phyloP scores from a whole-genome alignment of 2,329 filamentous ascomycete species.

The Blastomyces gilchristii region DNA sequence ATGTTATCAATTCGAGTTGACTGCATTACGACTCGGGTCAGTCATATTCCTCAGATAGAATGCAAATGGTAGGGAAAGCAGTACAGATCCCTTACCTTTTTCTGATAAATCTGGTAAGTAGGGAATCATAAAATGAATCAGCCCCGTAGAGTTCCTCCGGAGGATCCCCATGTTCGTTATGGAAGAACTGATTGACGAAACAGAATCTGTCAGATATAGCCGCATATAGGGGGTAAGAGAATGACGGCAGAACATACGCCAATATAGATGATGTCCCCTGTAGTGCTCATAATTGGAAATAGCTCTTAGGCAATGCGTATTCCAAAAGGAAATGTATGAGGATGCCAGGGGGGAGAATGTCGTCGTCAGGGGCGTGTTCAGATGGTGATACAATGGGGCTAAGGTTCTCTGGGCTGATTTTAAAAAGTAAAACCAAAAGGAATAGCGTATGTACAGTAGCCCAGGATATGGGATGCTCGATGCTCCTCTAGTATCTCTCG shows the following conservation, averaged over 20 bases:
- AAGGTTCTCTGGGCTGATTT: neutral
- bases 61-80: neutral
- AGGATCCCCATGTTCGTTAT: slow-evolving; percentile 41
- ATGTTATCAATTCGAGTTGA: slow-evolving; percentile 4
- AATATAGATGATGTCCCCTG: neutral
- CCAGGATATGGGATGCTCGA: neutral
- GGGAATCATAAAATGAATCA: slow-evolving; percentile 67
- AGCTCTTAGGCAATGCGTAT: neutral
- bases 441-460: neutral
- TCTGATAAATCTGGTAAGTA: slow-evolving; percentile 56
- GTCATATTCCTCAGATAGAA: too few species aligned
- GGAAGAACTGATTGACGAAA: neutral
- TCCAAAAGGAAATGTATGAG: neutral
- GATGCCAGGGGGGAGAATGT: neutral
- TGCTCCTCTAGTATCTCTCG: too few species aligned
- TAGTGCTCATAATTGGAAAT: neutral
- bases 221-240: too few species aligned
- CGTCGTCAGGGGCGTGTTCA: neutral
- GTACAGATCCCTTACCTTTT: slow-evolving; percentile 43
- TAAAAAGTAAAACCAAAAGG: neutral
- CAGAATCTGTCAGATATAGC: too few species aligned
- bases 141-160: slow-evolving; percentile 65
- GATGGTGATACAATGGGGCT: neutral
- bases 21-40: neutral
- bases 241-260: neutral